Evolutionary conservation across 305 asterid genomes (phyloP).

Genomic region (Ruellia speciosa): DNA sequence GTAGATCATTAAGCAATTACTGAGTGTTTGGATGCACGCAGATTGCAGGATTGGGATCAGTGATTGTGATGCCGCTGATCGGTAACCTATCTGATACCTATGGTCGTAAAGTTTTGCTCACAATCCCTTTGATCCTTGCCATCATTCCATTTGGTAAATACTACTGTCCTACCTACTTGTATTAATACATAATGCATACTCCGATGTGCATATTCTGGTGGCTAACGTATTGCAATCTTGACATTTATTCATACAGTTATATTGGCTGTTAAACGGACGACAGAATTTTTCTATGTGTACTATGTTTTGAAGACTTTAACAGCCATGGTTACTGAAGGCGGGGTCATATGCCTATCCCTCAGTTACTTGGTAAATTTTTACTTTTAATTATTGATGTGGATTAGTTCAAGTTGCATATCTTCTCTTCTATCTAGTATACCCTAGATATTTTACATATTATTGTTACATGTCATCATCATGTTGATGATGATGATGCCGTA

Average conservation of each 20-base stretch:
- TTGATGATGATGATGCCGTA: not conserved
- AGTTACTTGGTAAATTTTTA: conserved; percentile 34
- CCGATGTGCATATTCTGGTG: too few species aligned
- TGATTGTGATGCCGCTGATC: conserved; percentile 42
- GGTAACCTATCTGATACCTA: conserved; percentile 42
- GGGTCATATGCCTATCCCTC: conserved; percentile 38
- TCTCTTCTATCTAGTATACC: not conserved
- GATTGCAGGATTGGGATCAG: conserved; percentile 50
- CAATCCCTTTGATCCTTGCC: conserved; percentile 36
- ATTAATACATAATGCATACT: too few species aligned
- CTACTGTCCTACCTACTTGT: not conserved
- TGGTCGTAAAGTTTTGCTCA: conserved; percentile 43
- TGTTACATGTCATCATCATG: not conserved
- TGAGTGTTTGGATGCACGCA: conserved; percentile 18
- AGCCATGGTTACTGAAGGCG: conserved; percentile 42
- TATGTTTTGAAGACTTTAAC: conserved; percentile 39
- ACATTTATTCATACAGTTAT: conserved; percentile 24
- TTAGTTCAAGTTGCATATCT: too few species aligned
- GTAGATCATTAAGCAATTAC: too few species aligned
- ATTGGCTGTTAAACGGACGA: conserved; percentile 38
- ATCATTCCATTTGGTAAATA: conserved; percentile 36
- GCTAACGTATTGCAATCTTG: too few species aligned
- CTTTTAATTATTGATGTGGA: too few species aligned
- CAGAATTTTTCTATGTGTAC: conserved; percentile 36
- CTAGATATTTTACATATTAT: too few species aligned